phyloP scores from a whole-genome alignment of 805 yeast genomes.

The Clavispora fructus region DNA sequence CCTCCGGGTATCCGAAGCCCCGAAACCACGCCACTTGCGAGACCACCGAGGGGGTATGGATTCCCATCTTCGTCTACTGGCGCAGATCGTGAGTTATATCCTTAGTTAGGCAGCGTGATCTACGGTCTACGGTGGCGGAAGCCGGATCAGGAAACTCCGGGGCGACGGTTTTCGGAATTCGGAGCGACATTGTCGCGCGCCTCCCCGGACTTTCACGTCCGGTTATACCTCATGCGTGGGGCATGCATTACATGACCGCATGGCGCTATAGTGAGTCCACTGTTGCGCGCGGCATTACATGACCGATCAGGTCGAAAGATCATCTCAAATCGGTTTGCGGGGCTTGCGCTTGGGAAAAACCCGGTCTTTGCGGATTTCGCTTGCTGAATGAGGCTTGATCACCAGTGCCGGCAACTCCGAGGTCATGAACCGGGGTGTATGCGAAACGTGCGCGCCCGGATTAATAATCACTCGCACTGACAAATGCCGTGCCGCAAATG shows the following conservation, averaged over 20 bases:
- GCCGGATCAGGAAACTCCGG: no score
- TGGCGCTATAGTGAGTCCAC: neutral
- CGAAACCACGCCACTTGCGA: neutral
- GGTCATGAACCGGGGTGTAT: neutral
- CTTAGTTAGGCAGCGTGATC: no score
- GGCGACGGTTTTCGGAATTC: neutral
- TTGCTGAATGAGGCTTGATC: neutral
- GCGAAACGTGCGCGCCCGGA: neutral
- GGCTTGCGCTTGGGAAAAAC: no score
- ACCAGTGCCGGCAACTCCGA: neutral
- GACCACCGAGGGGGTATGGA: no score
- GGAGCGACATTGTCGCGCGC: constrained; percentile 1
- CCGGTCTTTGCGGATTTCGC: neutral
- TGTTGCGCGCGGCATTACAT: neutral
- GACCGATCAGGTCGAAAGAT: no score
- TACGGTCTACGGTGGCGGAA: no score
- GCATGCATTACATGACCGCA: neutral
- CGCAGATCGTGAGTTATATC: no score
- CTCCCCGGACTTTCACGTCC: neutral
- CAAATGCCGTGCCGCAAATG: neutral
- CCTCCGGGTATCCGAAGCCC: neutral
- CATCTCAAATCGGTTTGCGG: no score
- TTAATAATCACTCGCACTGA: neutral
- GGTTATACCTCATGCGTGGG: neutral
- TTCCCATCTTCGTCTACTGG: no score